Percentiles rank a stretch among this genome's conserved stretches.
These are phyloP conservation scores for Pisolithus tinctorius DNA, from an alignment of 768 basidiomycete genomes.

Conservation along the genomic window DNA sequence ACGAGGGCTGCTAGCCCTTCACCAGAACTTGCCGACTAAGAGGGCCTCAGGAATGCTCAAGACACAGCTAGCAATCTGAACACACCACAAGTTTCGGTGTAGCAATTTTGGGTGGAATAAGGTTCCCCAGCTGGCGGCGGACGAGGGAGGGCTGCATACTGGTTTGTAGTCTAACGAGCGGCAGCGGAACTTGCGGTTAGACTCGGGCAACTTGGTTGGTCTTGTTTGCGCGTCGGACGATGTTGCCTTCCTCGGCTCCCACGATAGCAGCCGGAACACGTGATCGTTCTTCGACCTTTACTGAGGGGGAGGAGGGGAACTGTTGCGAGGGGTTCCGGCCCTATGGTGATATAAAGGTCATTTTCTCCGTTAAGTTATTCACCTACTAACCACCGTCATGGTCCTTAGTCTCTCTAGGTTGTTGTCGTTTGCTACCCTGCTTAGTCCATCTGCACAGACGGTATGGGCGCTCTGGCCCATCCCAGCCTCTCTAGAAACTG, in stretches of 20 bases:
- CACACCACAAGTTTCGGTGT: constrained; percentile 80
- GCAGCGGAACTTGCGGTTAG: neutral
- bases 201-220: neutral
- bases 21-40: constrained; percentile 74
- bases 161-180: constrained; percentile 8
- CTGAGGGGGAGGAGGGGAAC: too few relatives aligned
- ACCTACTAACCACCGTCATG: constrained; percentile 1
- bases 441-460: neutral
- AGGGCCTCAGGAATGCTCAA: constrained; percentile 5
- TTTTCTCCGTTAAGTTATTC: neutral
- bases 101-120: constrained; percentile 94
- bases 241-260: too few relatives aligned
- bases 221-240: neutral
- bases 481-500: constrained; percentile 21
- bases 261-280: too few relatives aligned
- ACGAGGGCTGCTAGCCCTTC: constrained; percentile 79
- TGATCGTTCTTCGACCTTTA: too few relatives aligned
- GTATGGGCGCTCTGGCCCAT: constrained; percentile 27
- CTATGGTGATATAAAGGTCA: neutral
- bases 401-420: constrained; percentile 2
- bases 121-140: constrained; percentile 76
- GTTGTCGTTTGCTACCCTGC: constrained; percentile 7
- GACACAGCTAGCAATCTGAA: neutral
- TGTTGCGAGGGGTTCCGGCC: neutral
- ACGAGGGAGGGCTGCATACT: constrained; percentile 77